Conservation (phyloP, 768 basidiomycete species). For the Heimioporus sp. region DNA sequence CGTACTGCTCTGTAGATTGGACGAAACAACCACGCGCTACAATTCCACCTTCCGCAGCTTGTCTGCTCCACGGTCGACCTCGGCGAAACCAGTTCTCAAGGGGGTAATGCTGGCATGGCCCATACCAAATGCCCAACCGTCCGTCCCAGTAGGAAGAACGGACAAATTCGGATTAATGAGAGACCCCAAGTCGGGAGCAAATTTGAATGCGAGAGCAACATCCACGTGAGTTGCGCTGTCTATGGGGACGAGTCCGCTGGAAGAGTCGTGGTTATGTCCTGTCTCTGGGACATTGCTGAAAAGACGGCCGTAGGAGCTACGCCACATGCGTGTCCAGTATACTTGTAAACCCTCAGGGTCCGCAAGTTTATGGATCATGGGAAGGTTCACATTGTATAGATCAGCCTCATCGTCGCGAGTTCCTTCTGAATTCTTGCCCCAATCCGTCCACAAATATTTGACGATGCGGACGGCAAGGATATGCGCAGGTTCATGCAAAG, state of each 20-base stretch:
- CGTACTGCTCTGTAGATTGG: neutral
- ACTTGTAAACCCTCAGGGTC: constrained; percentile 60
- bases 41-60: constrained; percentile 14
- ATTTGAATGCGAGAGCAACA: constrained; percentile 65
- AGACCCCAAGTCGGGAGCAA: constrained; percentile 65
- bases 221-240: constrained; percentile 15
- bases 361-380: constrained; percentile 67
- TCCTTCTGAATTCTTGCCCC: constrained; percentile 70
- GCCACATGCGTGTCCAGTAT: constrained; percentile 82
- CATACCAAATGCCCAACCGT: constrained; percentile 75
- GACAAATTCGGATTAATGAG: constrained; percentile 61
- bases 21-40: constrained; percentile 44
- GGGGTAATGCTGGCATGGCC: constrained; percentile 79
- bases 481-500: constrained; percentile 71
- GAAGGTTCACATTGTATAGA: constrained; percentile 86
- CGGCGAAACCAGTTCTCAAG: constrained; percentile 70
- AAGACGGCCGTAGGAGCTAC: constrained; percentile 78
- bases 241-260: constrained; percentile 5
- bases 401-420: constrained; percentile 66
- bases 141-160: constrained; percentile 70
- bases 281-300: constrained; percentile 53
- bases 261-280: constrained; percentile 42
- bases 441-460: constrained; percentile 74
- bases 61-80: constrained; percentile 28
- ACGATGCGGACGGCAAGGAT: constrained; percentile 65